Evolutionary conservation across 2,329 filamentous ascomycete species (phyloP), one percentile per base, ranked within the genome.

Genomic region (Exophiala sideris): DNA sequence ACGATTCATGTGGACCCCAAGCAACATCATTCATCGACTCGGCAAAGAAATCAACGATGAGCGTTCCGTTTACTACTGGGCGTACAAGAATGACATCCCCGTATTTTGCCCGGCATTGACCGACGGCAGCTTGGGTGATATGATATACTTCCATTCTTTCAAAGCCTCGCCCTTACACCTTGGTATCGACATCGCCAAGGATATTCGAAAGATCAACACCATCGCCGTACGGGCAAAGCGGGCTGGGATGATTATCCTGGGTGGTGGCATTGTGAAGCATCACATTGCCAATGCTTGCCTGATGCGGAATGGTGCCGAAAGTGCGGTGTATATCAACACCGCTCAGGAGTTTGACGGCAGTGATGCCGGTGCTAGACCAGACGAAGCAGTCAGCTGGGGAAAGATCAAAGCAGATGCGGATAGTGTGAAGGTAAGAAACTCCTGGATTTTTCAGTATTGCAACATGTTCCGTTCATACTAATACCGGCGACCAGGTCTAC

Each of bases 71-170:
- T 94, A 91, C 70, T 96, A 97, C 76, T 99, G 94, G 94, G 92
- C 92, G 1, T 95, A 88, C 76, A 94, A 91, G 75, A 97, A 99
- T 74, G 79, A 94, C 70, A 97, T 99, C 53, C 94, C 94, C 1
- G 87, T 99, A 12, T 99, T 99, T 76, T 97, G 92, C 68, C 94
- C 94, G 0, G 94, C 94, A 5, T 76, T 99, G 64, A 99, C 94
- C 0, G 94, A 99, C 67, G 94, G 94, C 14, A 95, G 89, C 64
- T 74, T 99, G 16, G 94, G 94, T 4, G 94, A 99, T 71, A 99
- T 99, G 94, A 79, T 99, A 38, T 97, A 96, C 74, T 97, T 99
- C 71, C 92, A 99, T 75, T 95, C 91, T 1, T 99, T 91, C 81
- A 94, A 92, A 70, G 75, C 89, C 0, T 91, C 89, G 1, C 92